Base-by-base conservation (phyloP, 208 protist genomes). In the Leishmania tropica region DNA sequence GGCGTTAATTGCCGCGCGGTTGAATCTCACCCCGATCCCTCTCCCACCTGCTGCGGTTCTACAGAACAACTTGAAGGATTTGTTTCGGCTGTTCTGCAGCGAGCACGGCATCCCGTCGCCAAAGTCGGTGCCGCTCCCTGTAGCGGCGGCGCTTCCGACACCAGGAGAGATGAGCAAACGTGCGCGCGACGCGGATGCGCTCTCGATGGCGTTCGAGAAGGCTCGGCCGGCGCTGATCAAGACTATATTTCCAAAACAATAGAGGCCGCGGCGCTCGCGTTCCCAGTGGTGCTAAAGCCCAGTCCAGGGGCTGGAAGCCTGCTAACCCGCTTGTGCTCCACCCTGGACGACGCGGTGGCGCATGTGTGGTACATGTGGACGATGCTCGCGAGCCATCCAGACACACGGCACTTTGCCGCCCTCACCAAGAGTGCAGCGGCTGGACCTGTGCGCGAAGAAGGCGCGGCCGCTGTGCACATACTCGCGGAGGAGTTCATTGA, bases 211-310 rank as follows among this genome's bases (percentile, higher is more conserved):
- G 13, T 81, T 81, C 28, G 67, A 35, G 2, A 65, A 42, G 31
- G 17, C 85, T 21, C 45, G 64, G 3, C 17, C 75, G 7, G 51
- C 48, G 11, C 71, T 88, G 28, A 7, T 53, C 42, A 11, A n/a
- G 3, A 19, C 7, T 7, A 54, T 88, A 54, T 88, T 37, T 13
- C 48, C 0, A 7, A 5, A 3, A 42, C 68, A 17, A n/a, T 84
- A 11, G 7, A 19, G 2, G 42, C 21, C 0, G 76, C 78, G 0
- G 80, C 62, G 3, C 2, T 93, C 1, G 35, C 17, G 4, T 95
- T 95, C 45, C 94, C 94, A 1, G 28, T 96, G 1, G 89, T 96
- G 68, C 54, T 94, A 74, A 97, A 97, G 82, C 92, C 94, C 19
- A 94, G 86, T 48, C 94, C 94, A 64, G 94, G 94, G 0, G 91